These are phyloP conservation scores for Calocybe indica DNA, from an alignment of 768 basidiomycete species.

Conservation along the genomic window DNA sequence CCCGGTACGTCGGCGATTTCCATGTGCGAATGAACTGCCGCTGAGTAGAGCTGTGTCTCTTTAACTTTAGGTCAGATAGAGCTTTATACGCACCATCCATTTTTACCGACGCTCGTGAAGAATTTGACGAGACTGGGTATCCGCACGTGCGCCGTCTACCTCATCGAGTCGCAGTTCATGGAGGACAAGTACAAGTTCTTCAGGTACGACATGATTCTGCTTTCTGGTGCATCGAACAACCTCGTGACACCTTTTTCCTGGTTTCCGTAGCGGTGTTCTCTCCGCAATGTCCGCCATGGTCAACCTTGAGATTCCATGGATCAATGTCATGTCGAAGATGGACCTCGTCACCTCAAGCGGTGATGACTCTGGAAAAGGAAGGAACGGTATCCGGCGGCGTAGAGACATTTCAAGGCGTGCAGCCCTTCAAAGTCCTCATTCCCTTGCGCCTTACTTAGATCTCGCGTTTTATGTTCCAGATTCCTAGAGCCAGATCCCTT, in stretches of 20 bases:
- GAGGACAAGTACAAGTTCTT: constrained; percentile 99
- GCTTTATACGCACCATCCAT: constrained; percentile 96
- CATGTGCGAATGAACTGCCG: background rate
- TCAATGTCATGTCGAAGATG: constrained; percentile 99
- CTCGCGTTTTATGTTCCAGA: constrained; percentile 25
- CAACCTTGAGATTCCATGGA: constrained; percentile 93
- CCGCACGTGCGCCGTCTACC: constrained; percentile 82
- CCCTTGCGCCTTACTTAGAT: background rate
- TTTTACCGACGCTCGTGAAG: constrained; percentile 86
- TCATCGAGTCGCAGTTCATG: constrained; percentile 99
- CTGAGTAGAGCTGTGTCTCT: background rate
- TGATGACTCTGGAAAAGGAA: constrained; percentile 52
- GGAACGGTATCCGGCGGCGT: constrained; percentile 68
- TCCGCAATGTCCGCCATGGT: constrained; percentile 99
- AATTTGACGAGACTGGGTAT: constrained; percentile 71
- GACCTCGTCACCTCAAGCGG: constrained; percentile 76
- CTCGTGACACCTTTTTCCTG: constrained; percentile 4
- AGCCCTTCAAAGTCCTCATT: background rate
- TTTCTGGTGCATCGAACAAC: background rate
- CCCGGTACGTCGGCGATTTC: constrained; percentile 50
- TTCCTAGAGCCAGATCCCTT: constrained; percentile 96
- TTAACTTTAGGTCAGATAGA: constrained; percentile 82
- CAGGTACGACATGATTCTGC: constrained; percentile 38
- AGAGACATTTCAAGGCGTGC: constrained; percentile 81
- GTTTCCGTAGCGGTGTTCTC: constrained; percentile 68